Evolutionary conservation across 305 asterid species (phyloP).

Genomic region (Ilex paraguariensis): DNA sequence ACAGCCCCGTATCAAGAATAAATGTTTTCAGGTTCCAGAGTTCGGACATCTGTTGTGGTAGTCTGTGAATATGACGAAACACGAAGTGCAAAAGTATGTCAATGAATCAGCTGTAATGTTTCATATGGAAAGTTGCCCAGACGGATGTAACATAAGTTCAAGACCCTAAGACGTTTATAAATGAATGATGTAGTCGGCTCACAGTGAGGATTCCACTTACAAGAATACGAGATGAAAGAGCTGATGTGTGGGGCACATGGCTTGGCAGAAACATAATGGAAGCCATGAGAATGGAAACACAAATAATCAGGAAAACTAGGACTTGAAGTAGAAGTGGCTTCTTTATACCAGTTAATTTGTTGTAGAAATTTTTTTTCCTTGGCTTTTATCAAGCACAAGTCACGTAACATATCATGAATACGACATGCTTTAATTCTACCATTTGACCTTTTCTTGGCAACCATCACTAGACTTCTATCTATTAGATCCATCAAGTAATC

Average conservation of each 20-base stretch:
- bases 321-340: neutral
- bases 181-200: no score
- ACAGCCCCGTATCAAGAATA: slow-evolving; percentile 19
- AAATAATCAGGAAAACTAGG: no score
- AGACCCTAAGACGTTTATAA: no score
- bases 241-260: neutral
- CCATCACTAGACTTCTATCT: neutral
- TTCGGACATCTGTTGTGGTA: slow-evolving; percentile 38
- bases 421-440: slow-evolving; percentile 1
- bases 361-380: neutral
- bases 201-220: neutral
- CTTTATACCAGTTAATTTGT: neutral
- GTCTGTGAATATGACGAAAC: slow-evolving; percentile 18
- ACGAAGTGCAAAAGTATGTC: slow-evolving; percentile 50
- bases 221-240: neutral
- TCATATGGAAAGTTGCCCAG: slow-evolving; percentile 47
- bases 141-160: no score
- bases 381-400: slow-evolving; percentile 7
- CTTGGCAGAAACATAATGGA: neutral
- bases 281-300: neutral
- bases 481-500: slow-evolving; percentile 10
- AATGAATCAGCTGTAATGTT: slow-evolving; percentile 38
- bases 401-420: slow-evolving; percentile 11
- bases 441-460: neutral
- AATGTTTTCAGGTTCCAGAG: slow-evolving; percentile 68